A percentile compares a stretch with the other conserved stretches of the same genome.
Conservation (phyloP, 345 rosid species). For the Crucihimalaya himalaica region DNA sequence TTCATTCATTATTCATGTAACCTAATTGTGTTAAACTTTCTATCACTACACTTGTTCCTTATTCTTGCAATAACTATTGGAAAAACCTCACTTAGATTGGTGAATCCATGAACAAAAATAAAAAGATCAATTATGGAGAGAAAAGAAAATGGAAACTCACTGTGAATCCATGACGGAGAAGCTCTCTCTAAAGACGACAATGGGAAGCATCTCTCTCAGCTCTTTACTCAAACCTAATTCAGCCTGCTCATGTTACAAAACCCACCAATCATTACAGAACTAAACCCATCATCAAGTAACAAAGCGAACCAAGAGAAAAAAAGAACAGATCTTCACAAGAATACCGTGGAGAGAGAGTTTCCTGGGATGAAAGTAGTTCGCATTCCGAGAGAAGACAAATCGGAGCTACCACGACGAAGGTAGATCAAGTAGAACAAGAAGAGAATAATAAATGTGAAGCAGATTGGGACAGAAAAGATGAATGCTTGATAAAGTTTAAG, state of each 20-base stretch:
- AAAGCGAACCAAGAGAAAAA: not conserved
- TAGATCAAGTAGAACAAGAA: constrained; percentile 78
- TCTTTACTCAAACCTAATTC: constrained; percentile 83
- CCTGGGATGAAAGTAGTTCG: constrained; percentile 38
- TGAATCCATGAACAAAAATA: too few species aligned
- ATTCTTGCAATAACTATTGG: too few species aligned
- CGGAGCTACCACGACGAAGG: constrained; percentile 69
- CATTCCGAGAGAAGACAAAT: constrained; percentile 70
- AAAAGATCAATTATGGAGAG: too few species aligned
- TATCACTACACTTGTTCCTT: too few species aligned
- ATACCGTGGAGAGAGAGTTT: constrained; percentile 37
- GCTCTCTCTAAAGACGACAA: constrained; percentile 75
- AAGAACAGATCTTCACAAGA: constrained; percentile 9
- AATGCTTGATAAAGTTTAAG: constrained; percentile 78
- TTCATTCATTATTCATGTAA: constrained; percentile 2
- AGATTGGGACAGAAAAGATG: constrained; percentile 74
- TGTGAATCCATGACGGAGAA: constrained; percentile 70
- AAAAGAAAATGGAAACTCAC: constrained; percentile 49
- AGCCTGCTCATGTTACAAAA: constrained; percentile 43
- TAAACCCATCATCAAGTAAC: constrained; percentile 2
- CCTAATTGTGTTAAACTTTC: not conserved
- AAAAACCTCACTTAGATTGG: too few species aligned
- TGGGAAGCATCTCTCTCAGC: constrained; percentile 89
- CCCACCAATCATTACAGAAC: constrained; percentile 24
- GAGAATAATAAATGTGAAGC: constrained; percentile 73